Base-by-base conservation (phyloP, 257 asterid genomes). In the Nicotiana attenuata region DNA sequence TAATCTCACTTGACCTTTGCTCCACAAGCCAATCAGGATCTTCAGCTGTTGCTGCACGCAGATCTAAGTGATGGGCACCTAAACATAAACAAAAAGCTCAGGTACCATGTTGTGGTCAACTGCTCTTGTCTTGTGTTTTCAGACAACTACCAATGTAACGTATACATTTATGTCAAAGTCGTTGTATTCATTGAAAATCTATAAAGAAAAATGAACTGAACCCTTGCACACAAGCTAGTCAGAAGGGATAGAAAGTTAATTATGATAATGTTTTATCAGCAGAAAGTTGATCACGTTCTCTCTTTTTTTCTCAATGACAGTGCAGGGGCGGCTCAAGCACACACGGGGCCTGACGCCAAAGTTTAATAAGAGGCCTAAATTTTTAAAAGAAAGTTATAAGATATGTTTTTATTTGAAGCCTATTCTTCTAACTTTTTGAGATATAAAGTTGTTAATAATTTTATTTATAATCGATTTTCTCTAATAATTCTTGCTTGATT, bases 21-120 rank as follows among this genome's bases (percentile, higher is more conserved):
- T 87, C 91, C 87, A 95, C 73, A 87, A 95, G 90, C 99, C 99
- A 95, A 76, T 85, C 93, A 13, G 98, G 99, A 87, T 95, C 99
- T 14, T 87, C 84, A 5, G 88, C 87, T 1, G 92, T 95, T 13
- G 94, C 85, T 2, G 97, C 91, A 6, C 99, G 98, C 66, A 95
- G 84, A 89, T 95, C 99, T 61, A 95, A 68, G 87, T 95, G 99
- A 90, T 93, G 99, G 83, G 99, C 99, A 67, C 99, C 98, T 95
- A 71, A 17, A 20, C 71, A 76, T 26, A 61, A 65, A 33, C 24
- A 50, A 73, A 73, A 7, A 47, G 5, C 17, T 47, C 8, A 22
- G 78, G 4, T 24, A n/a, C 14, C 79, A 15, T 45, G 63, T 47
- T 45, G 4, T 20, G 5, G 77, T 22, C 14, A 13, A 47, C 61